Percentiles rank a stretch among this genome's conserved stretches.
Conservation (phyloP, 768 basidiomycete genomes). For the Tylopilus intermedius region DNA sequence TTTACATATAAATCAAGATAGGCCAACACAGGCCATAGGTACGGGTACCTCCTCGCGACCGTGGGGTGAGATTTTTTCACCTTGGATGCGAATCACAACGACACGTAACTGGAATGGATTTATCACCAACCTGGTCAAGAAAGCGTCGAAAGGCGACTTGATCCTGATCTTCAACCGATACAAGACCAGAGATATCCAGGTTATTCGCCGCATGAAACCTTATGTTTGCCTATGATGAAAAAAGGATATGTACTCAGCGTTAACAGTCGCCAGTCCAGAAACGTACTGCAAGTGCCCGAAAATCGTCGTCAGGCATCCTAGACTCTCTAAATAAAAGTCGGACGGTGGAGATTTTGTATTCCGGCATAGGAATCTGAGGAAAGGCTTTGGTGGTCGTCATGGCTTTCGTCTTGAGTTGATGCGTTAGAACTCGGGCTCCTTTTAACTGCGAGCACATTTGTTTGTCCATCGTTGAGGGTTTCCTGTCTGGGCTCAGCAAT, state of each 20-base stretch:
- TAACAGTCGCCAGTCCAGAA: neutral
- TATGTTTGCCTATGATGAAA: conserved; percentile 2
- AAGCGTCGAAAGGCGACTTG: conserved; percentile 6
- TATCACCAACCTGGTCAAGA: conserved; percentile 11
- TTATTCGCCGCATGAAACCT: neutral
- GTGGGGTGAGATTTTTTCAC: conserved; percentile 9
- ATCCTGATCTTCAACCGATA: conserved; percentile 12
- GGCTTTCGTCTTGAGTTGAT: neutral
- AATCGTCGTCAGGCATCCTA: neutral
- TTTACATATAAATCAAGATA: conserved; percentile 12
- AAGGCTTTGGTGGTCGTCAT: conserved; percentile 1
- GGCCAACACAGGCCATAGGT: conserved; percentile 12
- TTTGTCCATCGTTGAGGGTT: conserved; percentile 4
- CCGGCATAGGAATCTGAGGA: neutral
- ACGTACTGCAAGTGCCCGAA: conserved; percentile 10
- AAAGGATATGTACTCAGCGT: neutral
- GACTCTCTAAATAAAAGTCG: neutral
- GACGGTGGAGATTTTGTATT: neutral
- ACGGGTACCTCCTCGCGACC: conserved; percentile 12
- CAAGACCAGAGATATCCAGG: neutral
- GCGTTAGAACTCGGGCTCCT: neutral
- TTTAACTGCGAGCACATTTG: conserved; percentile 4
- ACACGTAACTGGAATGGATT: neutral
- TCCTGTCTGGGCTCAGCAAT: conserved; percentile 1
- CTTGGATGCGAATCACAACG: conserved; percentile 2